Base-by-base conservation (phyloP, 164 flowering plant genomes). In the Nymphaea thermarum region DNA sequence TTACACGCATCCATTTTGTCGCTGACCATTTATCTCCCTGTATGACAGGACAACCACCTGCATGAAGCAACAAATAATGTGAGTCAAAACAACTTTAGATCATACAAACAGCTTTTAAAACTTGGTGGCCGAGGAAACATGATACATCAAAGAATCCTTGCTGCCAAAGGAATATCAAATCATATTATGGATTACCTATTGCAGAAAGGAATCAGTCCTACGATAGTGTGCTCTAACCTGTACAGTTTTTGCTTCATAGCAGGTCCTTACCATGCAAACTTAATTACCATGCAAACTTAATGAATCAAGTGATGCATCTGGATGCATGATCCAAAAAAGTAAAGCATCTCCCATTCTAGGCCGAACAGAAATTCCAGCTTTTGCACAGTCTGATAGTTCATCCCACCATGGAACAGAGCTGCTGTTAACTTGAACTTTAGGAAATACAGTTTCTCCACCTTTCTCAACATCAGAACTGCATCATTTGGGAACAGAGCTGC, bases 21-120 rank as follows among this genome's bases (percentile, higher is more conserved):
- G 92, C 78, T 65, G 98, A 93, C 98, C 98, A 93, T 73, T 93
- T 90, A 74, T 89, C 87, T 60, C 98, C 98, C 74, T 73, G 81
- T 44, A 93, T 91, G 70, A 93, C 97, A 63, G 94, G 86, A 62
- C 98, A 93, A 43, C 95, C 98, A 75, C 96, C 98, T 93, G 80
- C 16, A 8, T 51, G 5, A 8, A 51, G 5, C 57, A 62, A 62
- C n/a, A 51, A 15, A 51, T 51, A 51, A 51, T 25, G 8, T 51
- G 57, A 15, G 14, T 51, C 10, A 51, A 51, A 51, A 51, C 57
- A 51, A 51, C 14, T 8, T 25, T 1, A 25, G 36, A 25, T 25
- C 36, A 25, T 25, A 25, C 36, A 25, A 25, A 25, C 1, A 25
- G 36, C 36, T 25, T 25, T 25, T 25, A 25, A n/a, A 25, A 25